A percentile compares a stretch with the other conserved stretches of the same genome.
phyloP scores from a whole-genome alignment of 192 early-diverging fungal genomes.

The Backusella macrospora region DNA sequence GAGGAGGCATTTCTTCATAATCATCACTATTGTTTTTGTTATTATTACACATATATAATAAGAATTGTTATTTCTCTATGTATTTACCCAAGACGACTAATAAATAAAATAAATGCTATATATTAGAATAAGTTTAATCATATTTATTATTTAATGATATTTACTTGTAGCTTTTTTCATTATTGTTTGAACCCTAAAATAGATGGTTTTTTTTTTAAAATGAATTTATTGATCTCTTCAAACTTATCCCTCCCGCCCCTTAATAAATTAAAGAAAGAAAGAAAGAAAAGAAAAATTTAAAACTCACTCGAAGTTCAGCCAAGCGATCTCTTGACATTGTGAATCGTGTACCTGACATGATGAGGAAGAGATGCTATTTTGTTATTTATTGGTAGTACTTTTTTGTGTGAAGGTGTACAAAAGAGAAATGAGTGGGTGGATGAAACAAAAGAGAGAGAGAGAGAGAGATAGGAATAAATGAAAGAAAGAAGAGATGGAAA shows the following conservation, averaged over 20 bases:
- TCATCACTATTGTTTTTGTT: conserved; percentile 14
- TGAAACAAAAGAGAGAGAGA: conserved; percentile 9
- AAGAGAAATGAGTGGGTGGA: conserved; percentile 15
- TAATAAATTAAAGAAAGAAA: not conserved
- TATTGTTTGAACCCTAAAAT: conserved; percentile 31
- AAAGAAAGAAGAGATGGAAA: conserved; percentile 6
- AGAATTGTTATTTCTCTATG: not conserved
- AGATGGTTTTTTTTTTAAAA: not conserved
- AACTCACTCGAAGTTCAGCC: conserved; percentile 39
- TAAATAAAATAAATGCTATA: not conserved
- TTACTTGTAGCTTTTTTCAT: conserved; percentile 41
- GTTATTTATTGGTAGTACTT: not conserved
- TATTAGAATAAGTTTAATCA: not conserved
- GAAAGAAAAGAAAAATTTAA: not conserved
- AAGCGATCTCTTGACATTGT: conserved; percentile 45
- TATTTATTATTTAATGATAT: conserved; percentile 8
- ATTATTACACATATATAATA: not conserved
- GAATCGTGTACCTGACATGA: conserved; percentile 39
- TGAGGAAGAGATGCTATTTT: not conserved
- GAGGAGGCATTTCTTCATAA: conserved; percentile 36
- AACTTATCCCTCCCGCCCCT: not conserved
- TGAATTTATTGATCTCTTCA: not conserved
- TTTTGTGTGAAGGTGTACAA: not conserved
- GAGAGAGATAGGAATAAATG: not conserved
- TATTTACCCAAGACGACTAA: conserved; percentile 22